Base-by-base conservation (phyloP, 805 yeast species). In the Cyberlindnera nakhonratchasimensis region DNA sequence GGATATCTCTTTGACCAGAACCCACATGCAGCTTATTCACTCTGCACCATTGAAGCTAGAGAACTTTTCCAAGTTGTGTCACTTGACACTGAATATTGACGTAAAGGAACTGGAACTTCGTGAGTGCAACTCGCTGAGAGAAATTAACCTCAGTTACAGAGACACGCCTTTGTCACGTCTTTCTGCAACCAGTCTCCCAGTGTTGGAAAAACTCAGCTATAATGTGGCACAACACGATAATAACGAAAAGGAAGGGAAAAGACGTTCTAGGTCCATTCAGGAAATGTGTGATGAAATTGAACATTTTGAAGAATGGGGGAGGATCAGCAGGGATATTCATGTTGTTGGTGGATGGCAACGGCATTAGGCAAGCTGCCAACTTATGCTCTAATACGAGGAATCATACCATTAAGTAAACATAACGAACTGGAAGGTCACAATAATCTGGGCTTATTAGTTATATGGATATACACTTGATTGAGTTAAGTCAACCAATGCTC, bases 211-310 rank as follows among this genome's bases (percentile, higher is more conserved):
- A 14, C 33, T 41, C 17, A 25, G 40, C 14, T 41, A 41, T 22
- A 41, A 41, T 29, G 37, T 41, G 6, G 22, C 35, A 9, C 43
- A 24, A 11, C 16, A 22, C 13, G 20, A 31, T 11, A 36, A 20
- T 7, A 17, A 24, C 4, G 29, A 29, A 6, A 13, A 19, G 9
- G 14, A 18, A 8, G n/a, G 18, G 11, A 33, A 23, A 21, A 20
- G 18, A 32, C 17, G 29, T 9, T 28, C 29, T 10, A 34, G 37
- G 20, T 34, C 37, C 12, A 41, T 41, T n/a, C 40, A 35, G 21
- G 44, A 41, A 12, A 24, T 41, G 32, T 41, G 44, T 41, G 44
- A 41, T 16, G 37, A 30, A 16, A 41, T 41, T 26, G 44, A 41
- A 24, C 26, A 41, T 12, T 41, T 41, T 26, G 35, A 35, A 24